Evolutionary conservation across 805 yeast species (phyloP), one percentile per base, ranked within the genome.

Genomic region (Schizosaccharomyces osmophilus): DNA sequence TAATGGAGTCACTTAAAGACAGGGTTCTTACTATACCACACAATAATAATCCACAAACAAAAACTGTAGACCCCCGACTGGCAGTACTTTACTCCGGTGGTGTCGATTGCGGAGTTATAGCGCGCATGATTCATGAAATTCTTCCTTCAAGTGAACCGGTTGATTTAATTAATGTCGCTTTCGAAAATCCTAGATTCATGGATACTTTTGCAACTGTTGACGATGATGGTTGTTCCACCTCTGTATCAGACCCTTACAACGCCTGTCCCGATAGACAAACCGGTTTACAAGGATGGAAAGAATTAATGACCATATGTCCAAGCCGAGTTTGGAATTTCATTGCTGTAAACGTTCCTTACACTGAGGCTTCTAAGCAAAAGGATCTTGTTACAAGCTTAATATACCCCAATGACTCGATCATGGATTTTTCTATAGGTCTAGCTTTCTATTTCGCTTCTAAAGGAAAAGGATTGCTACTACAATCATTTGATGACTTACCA

Each of bases 371-470:
- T 9, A 55, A 67, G 2, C 78, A 78, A 45, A 78, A 77, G 61
- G 70, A 73, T 0, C 69, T 73, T 2, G 95, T 90, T 0, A 71
- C 75, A 55, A 73, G 77, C 31, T 73, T 90, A 55, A 93, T 93
- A 78, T 82, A 76, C 67, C 98, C 99, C 0, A 80, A 82, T 63
- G 77, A 79, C 55, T 88, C 96, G 0, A 97, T 88, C 65, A 93
- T 93, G 97, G 99, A 93, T 70, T 72, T 88, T 26, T 85, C 95
- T 0, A 93, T 93, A 61, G 97, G 97, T 1, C 81, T 90, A 64
- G 98, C 99, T 0, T 93, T 93, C 68, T 88, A 83, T 69, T 93
- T 88, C 73, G 97, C 97, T 0, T 78, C 95, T 1, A 75, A 79
- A 63, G 85, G 85, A 8, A 60, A 64, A 8, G 81, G 62, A 15